A percentile compares a stretch with the other conserved stretches of the same genome.
Evolutionary conservation across 495 filamentous ascomycete species (phyloP).

Genomic region (Penicillium egyptiacum): DNA sequence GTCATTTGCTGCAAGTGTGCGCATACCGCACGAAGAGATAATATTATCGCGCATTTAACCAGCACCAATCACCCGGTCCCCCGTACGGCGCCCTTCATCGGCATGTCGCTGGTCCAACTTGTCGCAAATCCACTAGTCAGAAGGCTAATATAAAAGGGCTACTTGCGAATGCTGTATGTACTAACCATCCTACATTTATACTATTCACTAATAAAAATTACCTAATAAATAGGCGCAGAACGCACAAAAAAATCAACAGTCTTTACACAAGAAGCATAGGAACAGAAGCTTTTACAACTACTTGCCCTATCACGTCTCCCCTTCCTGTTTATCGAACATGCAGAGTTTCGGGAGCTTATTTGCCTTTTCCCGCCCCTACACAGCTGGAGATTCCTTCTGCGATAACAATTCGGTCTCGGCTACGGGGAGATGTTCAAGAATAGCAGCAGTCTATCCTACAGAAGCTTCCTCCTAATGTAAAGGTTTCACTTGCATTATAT

Average conservation of each 20-base stretch:
- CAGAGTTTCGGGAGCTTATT: background rate
- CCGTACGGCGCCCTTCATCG: too few relatives aligned
- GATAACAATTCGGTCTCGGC: background rate
- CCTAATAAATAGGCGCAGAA: background rate
- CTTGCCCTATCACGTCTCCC: background rate
- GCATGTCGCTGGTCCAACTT: too few relatives aligned
- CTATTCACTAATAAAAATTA: too few relatives aligned
- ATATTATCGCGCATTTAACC: too few relatives aligned
- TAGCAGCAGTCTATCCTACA: slow-evolving; percentile 1
- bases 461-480: background rate
- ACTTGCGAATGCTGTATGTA: too few relatives aligned
- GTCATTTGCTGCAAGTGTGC: too few relatives aligned
- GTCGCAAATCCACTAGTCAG: too few relatives aligned
- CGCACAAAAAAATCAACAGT: background rate
- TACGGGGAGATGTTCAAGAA: background rate
- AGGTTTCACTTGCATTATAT: too few relatives aligned
- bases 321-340: background rate
- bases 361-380: background rate
- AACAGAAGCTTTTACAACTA: slow-evolving; percentile 1
- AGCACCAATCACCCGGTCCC: too few relatives aligned
- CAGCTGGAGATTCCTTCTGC: background rate
- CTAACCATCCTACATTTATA: too few relatives aligned
- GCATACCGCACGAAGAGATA: too few relatives aligned
- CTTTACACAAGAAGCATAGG: background rate
- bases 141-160: too few relatives aligned